A percentile compares a stretch with the other conserved stretches of the same genome.
These are phyloP conservation scores for Talaromyces marneffei DNA, from an alignment of 2,329 filamentous ascomycete genomes.

Conservation along the genomic window DNA sequence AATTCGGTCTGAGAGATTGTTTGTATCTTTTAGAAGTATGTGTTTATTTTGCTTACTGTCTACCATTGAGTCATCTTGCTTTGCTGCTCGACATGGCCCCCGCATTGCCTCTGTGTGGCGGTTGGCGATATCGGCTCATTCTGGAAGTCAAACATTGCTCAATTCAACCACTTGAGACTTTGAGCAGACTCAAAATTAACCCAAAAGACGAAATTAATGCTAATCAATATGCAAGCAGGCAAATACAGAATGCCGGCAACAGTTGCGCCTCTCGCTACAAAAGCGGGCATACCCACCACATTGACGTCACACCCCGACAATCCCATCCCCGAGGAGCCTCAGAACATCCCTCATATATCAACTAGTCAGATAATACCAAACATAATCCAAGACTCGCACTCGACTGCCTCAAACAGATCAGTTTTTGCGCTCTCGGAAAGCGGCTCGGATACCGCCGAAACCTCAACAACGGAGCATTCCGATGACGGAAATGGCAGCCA, in stretches of 20 bases:
- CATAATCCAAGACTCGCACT: conserved; percentile 23
- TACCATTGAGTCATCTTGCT: background rate
- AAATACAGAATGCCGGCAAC: conserved; percentile 4
- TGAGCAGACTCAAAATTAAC: too few species aligned
- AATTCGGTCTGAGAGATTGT: background rate
- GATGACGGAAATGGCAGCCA: conserved; percentile 29
- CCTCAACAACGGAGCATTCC: conserved; percentile 37
- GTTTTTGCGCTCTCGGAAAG: conserved; percentile 29
- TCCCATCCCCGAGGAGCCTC: conserved; percentile 45
- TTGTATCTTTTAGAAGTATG: background rate
- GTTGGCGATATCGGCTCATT: background rate
- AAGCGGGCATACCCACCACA: conserved; percentile 28
- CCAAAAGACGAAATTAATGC: background rate
- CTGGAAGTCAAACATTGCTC: background rate
- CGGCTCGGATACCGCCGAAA: conserved; percentile 34
- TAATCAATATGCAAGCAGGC: background rate
- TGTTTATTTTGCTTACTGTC: background rate
- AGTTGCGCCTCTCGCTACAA: background rate
- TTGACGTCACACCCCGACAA: conserved; percentile 43
- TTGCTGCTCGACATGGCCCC: background rate
- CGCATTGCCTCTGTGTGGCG: background rate
- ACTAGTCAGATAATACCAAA: conserved; percentile 30
- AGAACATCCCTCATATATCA: conserved; percentile 29
- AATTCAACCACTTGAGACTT: background rate
- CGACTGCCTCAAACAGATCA: conserved; percentile 28